A percentile compares a stretch with the other conserved stretches of the same genome.
Conservation (phyloP, 768 basidiomycete species). For the Calvatia gigantea region DNA sequence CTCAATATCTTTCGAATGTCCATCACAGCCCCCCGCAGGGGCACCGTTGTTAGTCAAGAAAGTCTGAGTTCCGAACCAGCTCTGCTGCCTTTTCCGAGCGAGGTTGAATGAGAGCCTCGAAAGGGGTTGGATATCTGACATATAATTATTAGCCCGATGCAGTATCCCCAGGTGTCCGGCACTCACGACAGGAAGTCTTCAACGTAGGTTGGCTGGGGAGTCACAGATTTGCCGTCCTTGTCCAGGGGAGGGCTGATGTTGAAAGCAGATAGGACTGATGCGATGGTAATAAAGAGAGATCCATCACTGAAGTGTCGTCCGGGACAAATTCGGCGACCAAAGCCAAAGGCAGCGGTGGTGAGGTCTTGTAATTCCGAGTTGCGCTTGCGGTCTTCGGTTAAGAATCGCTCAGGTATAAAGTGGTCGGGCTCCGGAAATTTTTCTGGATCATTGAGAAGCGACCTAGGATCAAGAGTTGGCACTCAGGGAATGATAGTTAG, state of each 20-base stretch:
- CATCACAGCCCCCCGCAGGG: no score
- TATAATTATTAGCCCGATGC: not conserved
- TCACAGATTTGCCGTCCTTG: not conserved
- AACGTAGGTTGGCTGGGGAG: not conserved
- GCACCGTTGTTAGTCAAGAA: not conserved
- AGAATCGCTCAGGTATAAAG: conserved; percentile 13
- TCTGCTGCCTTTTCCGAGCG: not conserved
- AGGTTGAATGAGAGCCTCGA: not conserved
- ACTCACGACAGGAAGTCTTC: not conserved
- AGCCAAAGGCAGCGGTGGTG: conserved; percentile 13
- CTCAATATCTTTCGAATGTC: no score
- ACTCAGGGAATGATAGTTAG: not conserved
- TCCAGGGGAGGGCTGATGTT: conserved; percentile 5
- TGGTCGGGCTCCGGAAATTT: not conserved
- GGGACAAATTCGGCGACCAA: conserved; percentile 17
- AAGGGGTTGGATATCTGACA: conserved; percentile 1
- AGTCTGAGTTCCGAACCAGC: not conserved
- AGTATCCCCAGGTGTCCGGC: not conserved
- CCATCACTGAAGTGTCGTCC: conserved; percentile 15
- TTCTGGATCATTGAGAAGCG: conserved; percentile 13
- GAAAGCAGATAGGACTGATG: conserved; percentile 10
- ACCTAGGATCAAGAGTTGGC: not conserved
- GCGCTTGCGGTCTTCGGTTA: conserved; percentile 14
- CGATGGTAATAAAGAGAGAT: conserved; percentile 11
- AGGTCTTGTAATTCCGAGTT: conserved; percentile 9